Evolutionary conservation across 2,329 filamentous ascomycete species (phyloP).

Genomic region (Fusarium sp.): DNA sequence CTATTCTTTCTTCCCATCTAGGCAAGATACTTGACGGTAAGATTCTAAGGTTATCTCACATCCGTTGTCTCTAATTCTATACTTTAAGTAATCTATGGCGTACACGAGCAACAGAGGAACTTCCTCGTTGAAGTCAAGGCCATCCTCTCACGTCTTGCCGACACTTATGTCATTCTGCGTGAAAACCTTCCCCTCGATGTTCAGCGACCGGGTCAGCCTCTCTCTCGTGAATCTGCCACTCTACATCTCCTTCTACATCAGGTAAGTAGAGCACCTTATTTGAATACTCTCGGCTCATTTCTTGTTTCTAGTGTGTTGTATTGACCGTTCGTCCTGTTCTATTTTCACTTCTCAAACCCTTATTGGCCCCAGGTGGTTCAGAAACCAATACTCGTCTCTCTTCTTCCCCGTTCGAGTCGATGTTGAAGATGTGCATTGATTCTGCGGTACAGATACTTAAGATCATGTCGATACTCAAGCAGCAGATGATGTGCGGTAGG

Average conservation of each 20-base stretch:
- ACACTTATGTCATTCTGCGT: slow-evolving; percentile 25
- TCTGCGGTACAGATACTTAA: slow-evolving; percentile 35
- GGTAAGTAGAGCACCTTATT: neutral
- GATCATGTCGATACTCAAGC: slow-evolving; percentile 35
- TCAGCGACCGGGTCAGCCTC: slow-evolving; percentile 13
- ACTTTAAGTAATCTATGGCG: slow-evolving; percentile 31
- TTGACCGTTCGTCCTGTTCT: slow-evolving; percentile 37
- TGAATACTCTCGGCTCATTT: neutral
- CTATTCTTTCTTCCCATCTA: slow-evolving; percentile 33
- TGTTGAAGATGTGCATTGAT: slow-evolving; percentile 41
- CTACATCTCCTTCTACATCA: slow-evolving; percentile 36
- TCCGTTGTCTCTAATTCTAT: neutral
- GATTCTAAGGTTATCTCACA: neutral
- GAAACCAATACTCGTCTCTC: slow-evolving; percentile 10
- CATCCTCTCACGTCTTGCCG: slow-evolving; percentile 35
- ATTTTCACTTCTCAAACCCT: slow-evolving; percentile 38
- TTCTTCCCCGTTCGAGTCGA: slow-evolving; percentile 35
- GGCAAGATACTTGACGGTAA: slow-evolving; percentile 42
- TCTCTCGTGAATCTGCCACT: slow-evolving; percentile 39
- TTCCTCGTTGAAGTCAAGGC: slow-evolving; percentile 37
- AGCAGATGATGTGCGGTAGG: slow-evolving; percentile 39
- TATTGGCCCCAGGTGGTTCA: neutral
- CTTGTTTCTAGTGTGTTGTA: slow-evolving; percentile 27
- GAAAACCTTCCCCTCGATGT: slow-evolving; percentile 29
- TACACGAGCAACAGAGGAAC: slow-evolving; percentile 21